Base-by-base conservation (phyloP, 768 basidiomycete genomes). In the Ephemerocybe angulata region DNA sequence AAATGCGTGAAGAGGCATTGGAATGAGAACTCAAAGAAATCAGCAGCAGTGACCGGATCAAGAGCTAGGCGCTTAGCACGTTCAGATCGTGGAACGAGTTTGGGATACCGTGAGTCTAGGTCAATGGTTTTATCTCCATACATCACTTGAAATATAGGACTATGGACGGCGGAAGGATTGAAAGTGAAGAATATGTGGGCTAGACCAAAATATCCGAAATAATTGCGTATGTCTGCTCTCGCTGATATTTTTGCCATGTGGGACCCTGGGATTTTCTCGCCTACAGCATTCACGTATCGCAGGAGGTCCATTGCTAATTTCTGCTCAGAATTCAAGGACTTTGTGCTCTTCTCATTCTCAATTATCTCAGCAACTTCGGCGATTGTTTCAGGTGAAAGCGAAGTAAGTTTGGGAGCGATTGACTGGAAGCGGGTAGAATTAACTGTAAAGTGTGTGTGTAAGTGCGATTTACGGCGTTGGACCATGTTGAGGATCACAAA, bases 21-120 rank as follows among this genome's bases (percentile, higher is more conserved):
- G 3, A 70, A 57, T 12, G 41, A 56, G 52, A 67, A 69, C 3
- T 68, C 59, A 59, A 65, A 72, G 48, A 71, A 71, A 6, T 71
- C 63, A 0, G 67, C 66, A n/a, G 67, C 72, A 1, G 69, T 65
- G n/a, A 72, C 69, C 41, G 72, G 70, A 55, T 72, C 70, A 15
- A 61, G 50, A 0, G 71, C 69, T 0, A 73, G 25, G 0, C 63
- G 29, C 0, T 63, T 15, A 1, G 70, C 68, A 4, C 66, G 55
- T 19, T 60, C 52, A 33, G 5, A 37, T 3, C 62, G 38, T 13
- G 49, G 4, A 1, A 53, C 52, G 0, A 73, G 12, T 0, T 29
- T 0, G 0, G 72, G 71, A 47, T 63, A 73, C 0, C 53, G 25
- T 0, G 46, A 15, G 15, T n/a, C 25, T 0, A 56, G 27, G 41